These are phyloP conservation scores for Candida vaughaniae DNA, from an alignment of 805 yeast species.

Conservation along the genomic window DNA sequence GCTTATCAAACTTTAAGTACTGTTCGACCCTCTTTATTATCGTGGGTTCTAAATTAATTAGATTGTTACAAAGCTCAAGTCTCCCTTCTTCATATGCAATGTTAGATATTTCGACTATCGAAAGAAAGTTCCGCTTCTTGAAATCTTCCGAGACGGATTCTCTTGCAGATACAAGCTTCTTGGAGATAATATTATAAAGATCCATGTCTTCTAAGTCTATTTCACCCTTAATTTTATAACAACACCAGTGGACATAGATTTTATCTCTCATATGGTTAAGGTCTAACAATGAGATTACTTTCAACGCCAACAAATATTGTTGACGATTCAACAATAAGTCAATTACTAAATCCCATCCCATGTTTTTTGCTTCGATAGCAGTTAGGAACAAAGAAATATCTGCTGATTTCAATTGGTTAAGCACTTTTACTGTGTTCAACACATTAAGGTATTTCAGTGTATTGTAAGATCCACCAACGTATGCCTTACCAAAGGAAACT, in stretches of 20 bases:
- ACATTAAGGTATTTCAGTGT: slow-evolving; percentile 62
- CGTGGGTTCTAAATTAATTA: slow-evolving; percentile 69
- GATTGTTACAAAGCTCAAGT: slow-evolving; percentile 56
- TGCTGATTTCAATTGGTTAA: slow-evolving; percentile 65
- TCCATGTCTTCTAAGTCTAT: slow-evolving; percentile 56
- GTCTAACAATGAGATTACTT: slow-evolving; percentile 52
- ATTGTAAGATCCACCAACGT: slow-evolving; percentile 48
- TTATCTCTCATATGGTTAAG: slow-evolving; percentile 34
- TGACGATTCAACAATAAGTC: slow-evolving; percentile 57
- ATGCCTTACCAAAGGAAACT: slow-evolving; percentile 81
- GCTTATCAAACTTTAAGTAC: slow-evolving; percentile 69
- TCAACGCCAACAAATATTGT: slow-evolving; percentile 60
- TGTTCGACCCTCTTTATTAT: slow-evolving; percentile 57
- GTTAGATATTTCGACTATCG: slow-evolving; percentile 59
- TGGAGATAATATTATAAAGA: slow-evolving; percentile 49
- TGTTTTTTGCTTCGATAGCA: slow-evolving; percentile 44
- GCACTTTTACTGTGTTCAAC: slow-evolving; percentile 59
- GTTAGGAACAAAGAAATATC: slow-evolving; percentile 74
- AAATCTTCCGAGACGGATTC: background rate
- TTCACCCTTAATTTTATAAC: slow-evolving; percentile 59
- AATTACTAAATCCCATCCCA: slow-evolving; percentile 59
- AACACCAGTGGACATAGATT: slow-evolving; percentile 80
- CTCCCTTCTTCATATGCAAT: slow-evolving; percentile 85
- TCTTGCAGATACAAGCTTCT: slow-evolving; percentile 38
- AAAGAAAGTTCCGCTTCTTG: slow-evolving; percentile 34